Evolutionary conservation across 1,284 basidiomycete genomes (phyloP).

Genomic region (Volvariella volvacea): DNA sequence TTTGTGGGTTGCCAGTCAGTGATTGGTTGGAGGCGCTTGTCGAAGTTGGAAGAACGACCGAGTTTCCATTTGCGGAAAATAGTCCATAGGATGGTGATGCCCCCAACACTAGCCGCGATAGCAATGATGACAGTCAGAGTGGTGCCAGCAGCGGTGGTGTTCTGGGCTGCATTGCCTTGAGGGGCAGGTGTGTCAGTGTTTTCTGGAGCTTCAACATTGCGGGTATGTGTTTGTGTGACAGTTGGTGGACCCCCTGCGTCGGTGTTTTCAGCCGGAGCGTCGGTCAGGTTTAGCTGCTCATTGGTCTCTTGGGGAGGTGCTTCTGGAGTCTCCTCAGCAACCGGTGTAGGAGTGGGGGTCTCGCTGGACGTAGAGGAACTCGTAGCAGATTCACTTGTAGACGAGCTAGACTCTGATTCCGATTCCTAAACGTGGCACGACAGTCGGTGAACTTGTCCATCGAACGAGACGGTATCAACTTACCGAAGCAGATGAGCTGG

Average conservation of each 20-base stretch:
- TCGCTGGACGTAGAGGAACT: conserved; percentile 13
- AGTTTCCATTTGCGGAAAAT: conserved; percentile 91
- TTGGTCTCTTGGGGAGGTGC: conserved; percentile 14
- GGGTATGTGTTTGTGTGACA: conserved; percentile 15
- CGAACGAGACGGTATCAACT: no score
- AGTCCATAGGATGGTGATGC: conserved; percentile 71
- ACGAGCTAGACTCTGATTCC: no score
- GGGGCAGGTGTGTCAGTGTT: conserved; percentile 15
- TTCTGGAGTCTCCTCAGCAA: not conserved
- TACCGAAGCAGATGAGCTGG: no score
- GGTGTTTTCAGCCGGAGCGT: conserved; percentile 8
- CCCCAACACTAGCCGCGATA: conserved; percentile 63
- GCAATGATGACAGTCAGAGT: conserved; percentile 70
- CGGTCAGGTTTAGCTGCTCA: conserved; percentile 12
- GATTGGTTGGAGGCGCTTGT: conserved; percentile 77
- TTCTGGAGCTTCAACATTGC: conserved; percentile 14
- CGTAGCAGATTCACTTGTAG: no score
- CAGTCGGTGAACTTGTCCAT: no score
- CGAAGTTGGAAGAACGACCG: conserved; percentile 71
- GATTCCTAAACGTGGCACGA: no score
- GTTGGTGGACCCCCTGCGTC: conserved; percentile 8
- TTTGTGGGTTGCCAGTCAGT: conserved; percentile 65
- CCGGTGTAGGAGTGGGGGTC: conserved; percentile 14
- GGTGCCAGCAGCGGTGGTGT: conserved; percentile 47
- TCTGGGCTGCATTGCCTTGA: conserved; percentile 23